Percentiles rank a stretch among this genome's conserved stretches.
These are phyloP conservation scores for Eucalyptus pauciflora DNA, from an alignment of 345 rosid species.

Conservation along the genomic window DNA sequence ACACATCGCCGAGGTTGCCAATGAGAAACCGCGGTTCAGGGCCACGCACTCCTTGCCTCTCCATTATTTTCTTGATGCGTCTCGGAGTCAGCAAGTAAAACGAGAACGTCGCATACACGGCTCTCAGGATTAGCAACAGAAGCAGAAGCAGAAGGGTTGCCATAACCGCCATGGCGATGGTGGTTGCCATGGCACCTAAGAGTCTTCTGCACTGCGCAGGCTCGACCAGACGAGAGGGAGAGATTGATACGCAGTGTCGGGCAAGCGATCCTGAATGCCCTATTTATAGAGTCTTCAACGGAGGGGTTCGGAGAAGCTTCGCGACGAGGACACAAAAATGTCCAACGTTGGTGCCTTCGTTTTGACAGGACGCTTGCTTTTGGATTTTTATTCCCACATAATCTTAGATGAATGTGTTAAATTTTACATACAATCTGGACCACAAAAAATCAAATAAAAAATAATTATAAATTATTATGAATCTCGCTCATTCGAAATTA, in stretches of 20 bases:
- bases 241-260: not conserved
- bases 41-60: conserved; percentile 73
- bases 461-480: too few species aligned
- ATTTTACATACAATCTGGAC: too few species aligned
- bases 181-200: not conserved
- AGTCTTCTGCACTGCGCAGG: not conserved
- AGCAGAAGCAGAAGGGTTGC: conserved; percentile 10
- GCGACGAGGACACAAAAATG: not conserved
- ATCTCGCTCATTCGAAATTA: rapidly evolving
- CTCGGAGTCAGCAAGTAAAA: conserved; percentile 61
- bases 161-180: not conserved
- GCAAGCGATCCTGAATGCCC: not conserved
- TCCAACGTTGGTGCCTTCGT: not conserved
- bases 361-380: not conserved
- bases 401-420: not conserved
- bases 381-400: not conserved
- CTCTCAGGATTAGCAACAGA: conserved; percentile 6
- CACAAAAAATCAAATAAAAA: too few species aligned
- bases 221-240: not conserved
- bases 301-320: not conserved
- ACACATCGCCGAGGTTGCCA: conserved; percentile 65
- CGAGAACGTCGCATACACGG: conserved; percentile 37
- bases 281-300: not conserved
- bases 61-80: conserved; percentile 65
- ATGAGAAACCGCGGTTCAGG: conserved; percentile 62